Conservation (phyloP, 1,284 basidiomycete species). For the Gomphus bonarii region DNA sequence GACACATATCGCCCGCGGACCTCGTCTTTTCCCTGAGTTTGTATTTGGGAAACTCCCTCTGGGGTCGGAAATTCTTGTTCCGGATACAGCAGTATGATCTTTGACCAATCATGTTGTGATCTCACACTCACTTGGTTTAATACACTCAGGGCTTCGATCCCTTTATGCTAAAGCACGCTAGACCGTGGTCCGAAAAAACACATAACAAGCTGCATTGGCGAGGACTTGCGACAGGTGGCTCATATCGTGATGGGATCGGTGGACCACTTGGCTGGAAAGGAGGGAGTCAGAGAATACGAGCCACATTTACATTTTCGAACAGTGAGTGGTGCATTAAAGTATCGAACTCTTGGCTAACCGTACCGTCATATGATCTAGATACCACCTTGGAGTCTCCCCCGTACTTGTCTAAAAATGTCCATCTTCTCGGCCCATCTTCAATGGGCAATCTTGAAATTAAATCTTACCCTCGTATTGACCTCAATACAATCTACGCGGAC, state of each 20-base stretch:
- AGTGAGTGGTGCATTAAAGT: neutral
- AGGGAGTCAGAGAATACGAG: neutral
- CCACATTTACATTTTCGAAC: neutral
- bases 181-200: conserved; percentile 43
- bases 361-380: neutral
- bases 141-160: conserved; percentile 9
- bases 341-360: neutral
- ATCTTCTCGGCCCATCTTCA: neutral
- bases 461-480: neutral
- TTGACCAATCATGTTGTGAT: neutral
- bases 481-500: neutral
- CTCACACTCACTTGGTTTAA: neutral
- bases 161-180: conserved; percentile 32
- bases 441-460: neutral
- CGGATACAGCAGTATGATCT: neutral
- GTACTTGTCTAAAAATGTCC: neutral
- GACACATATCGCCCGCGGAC: neutral
- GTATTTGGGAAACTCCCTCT: neutral
- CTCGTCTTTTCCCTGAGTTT: conserved; percentile 1
- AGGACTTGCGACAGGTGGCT: conserved; percentile 23
- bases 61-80: neutral
- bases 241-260: neutral
- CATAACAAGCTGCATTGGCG: conserved; percentile 53
- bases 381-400: neutral
- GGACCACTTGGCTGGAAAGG: neutral